These are phyloP conservation scores for Colletotrichum australisinense DNA, from an alignment of 2,329 filamentous ascomycete genomes.

Conservation along the genomic window DNA sequence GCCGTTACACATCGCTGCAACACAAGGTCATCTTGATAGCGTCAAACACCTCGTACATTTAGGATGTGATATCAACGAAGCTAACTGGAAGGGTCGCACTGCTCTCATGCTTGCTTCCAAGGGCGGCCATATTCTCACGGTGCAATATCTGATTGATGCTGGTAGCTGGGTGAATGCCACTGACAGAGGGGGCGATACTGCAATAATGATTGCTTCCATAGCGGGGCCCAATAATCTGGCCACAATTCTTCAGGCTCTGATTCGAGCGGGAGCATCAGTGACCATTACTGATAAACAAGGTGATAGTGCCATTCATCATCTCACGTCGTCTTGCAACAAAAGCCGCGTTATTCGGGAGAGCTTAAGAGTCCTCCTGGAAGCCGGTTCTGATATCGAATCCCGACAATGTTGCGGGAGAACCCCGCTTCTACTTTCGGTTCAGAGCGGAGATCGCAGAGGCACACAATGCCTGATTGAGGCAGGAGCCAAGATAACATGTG, in stretches of 20 bases:
- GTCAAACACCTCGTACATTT: neutral
- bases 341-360: rapidly evolving
- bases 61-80: neutral
- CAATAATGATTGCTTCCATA: rapidly evolving
- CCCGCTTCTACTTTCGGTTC: rapidly evolving
- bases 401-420: rapidly evolving
- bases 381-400: neutral
- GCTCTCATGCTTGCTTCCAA: rapidly evolving
- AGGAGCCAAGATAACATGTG: rapidly evolving
- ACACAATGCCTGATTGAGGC: neutral
- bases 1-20: neutral
- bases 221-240: rapidly evolving
- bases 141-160: neutral
- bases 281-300: rapidly evolving
- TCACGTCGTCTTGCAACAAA: rapidly evolving
- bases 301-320: neutral
- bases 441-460: rapidly evolving
- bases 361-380: neutral
- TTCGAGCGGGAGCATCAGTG: neutral
- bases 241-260: neutral
- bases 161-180: neutral
- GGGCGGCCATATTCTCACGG: rapidly evolving
- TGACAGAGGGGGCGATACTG: rapidly evolving
- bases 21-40: neutral
- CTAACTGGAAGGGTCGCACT: rapidly evolving